phyloP scores from a whole-genome alignment of 148 eudicot species.

The Polygonum maritimum region DNA sequence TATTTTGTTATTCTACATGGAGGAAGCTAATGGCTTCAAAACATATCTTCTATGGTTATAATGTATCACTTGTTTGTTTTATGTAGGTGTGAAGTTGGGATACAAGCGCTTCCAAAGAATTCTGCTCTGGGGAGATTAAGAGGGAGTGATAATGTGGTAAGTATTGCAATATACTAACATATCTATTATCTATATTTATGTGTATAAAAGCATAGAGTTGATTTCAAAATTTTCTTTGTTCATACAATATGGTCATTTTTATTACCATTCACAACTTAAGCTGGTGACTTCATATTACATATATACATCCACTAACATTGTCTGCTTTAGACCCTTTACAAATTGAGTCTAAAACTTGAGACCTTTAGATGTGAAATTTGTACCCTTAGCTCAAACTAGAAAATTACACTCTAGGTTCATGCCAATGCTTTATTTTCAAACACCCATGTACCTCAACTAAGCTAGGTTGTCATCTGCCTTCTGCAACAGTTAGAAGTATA shows the following conservation, averaged over 20 bases:
- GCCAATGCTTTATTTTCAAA: background rate
- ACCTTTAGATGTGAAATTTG: background rate
- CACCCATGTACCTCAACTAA: background rate
- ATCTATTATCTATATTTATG: background rate
- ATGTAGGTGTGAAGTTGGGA: constrained; percentile 79
- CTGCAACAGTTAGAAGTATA: constrained; percentile 72
- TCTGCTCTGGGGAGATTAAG: constrained; percentile 70
- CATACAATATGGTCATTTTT: background rate
- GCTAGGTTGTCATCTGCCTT: background rate
- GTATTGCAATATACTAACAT: background rate
- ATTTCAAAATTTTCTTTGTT: background rate
- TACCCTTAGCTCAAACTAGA: background rate
- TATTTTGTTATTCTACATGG: background rate
- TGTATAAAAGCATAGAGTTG: background rate
- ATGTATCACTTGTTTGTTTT: constrained; percentile 1
- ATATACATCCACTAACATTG: background rate
- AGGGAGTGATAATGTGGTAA: constrained; percentile 97
- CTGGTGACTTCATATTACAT: background rate
- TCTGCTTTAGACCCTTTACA: background rate
- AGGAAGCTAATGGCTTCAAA: background rate
- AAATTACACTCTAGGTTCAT: background rate
- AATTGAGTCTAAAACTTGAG: background rate
- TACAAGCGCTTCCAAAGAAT: constrained; percentile 71
- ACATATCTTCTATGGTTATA: background rate
- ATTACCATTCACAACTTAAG: background rate